A percentile compares a stretch with the other conserved stretches of the same genome.
Conservation (phyloP, 31 red algal species). For the Odonthalia washingtoniensis region DNA sequence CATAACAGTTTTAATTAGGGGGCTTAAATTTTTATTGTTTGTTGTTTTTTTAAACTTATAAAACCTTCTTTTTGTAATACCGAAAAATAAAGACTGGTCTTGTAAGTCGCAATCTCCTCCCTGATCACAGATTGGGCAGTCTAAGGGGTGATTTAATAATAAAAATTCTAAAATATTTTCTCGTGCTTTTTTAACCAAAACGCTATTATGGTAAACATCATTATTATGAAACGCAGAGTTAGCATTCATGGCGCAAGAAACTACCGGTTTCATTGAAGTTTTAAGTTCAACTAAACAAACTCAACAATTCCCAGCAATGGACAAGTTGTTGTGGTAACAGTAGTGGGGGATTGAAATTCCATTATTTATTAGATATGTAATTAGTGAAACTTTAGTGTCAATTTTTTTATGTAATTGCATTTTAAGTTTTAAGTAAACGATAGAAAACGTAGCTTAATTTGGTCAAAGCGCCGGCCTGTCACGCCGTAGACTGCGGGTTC, state of each 20-base stretch:
- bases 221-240: slow-evolving; percentile 94
- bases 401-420: too few relatives aligned
- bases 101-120: slow-evolving; percentile 99
- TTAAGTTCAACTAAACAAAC: slow-evolving; percentile 99
- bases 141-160: slow-evolving; percentile 94
- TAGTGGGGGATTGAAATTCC: slow-evolving; percentile 95
- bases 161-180: slow-evolving; percentile 98
- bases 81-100: slow-evolving; percentile 98
- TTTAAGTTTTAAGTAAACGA: too few relatives aligned
- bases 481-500: too few relatives aligned
- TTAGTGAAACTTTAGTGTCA: too few relatives aligned
- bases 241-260: slow-evolving; percentile 97
- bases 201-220: slow-evolving; percentile 76
- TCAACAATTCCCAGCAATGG: slow-evolving; percentile 98
- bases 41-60: slow-evolving; percentile 92
- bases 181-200: slow-evolving; percentile 90
- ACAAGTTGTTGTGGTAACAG: slow-evolving; percentile 98
- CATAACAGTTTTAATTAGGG: slow-evolving; percentile 97
- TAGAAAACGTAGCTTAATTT: too few relatives aligned
- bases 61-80: slow-evolving; percentile 88
- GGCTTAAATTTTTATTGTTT: slow-evolving; percentile 89
- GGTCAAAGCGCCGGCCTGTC: too few relatives aligned
- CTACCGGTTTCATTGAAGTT: slow-evolving; percentile 85
- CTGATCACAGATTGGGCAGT: slow-evolving; percentile 99
- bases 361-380: too few relatives aligned